Conservation (phyloP, 225 moss, liverwort and hornwort species). For the Physcomitrellopsis africana region DNA sequence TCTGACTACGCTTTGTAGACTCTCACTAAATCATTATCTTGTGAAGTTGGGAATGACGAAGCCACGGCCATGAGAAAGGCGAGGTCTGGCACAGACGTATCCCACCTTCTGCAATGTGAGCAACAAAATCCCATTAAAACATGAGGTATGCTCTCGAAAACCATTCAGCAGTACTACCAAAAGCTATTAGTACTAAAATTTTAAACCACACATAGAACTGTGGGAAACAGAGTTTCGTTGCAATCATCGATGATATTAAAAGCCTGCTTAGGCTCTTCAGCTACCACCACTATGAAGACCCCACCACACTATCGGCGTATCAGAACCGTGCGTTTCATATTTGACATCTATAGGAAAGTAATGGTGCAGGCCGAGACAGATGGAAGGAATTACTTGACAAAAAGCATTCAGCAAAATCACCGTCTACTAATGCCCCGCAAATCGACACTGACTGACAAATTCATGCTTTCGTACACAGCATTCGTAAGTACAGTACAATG, state of each 20-base stretch:
- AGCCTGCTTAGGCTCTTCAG: constrained; percentile 58
- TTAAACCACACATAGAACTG: not conserved
- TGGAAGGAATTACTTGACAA: not conserved
- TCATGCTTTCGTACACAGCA: not conserved
- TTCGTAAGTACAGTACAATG: not conserved
- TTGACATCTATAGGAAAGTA: too few species aligned
- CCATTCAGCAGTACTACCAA: not conserved
- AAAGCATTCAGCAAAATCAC: not conserved
- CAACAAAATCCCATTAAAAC: constrained; percentile 2
- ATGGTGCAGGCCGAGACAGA: not conserved
- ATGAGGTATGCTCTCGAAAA: not conserved
- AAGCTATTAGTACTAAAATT: not conserved
- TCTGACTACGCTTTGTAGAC: not conserved
- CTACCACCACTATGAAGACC: constrained; percentile 47
- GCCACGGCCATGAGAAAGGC: constrained; percentile 52
- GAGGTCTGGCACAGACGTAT: constrained; percentile 60
- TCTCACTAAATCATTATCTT: constrained; percentile 36
- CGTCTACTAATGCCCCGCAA: not conserved
- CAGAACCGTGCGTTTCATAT: too few species aligned
- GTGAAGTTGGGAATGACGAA: constrained; percentile 63
- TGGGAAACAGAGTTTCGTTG: constrained; percentile 22
- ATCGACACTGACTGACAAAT: not conserved
- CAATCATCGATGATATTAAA: constrained; percentile 69
- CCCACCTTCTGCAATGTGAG: constrained; percentile 62
- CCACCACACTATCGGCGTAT: not conserved